Conservation (phyloP, 306 rosid species). For the Neltuma alba region DNA sequence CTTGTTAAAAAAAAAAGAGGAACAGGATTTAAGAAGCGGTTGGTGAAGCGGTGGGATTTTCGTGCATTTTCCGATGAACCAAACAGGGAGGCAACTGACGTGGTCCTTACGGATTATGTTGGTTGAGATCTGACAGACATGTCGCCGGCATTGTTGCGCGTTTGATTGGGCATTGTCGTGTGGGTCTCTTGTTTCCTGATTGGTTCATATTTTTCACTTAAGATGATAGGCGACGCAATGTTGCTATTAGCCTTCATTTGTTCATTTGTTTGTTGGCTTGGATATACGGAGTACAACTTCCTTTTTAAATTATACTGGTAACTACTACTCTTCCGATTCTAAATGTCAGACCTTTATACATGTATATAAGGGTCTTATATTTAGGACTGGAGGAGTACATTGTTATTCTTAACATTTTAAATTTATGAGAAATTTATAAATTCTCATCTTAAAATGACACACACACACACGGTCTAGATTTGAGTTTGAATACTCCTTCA, state of each 20-base stretch:
- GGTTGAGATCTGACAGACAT: constrained; percentile 27
- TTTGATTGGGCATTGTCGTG: constrained; percentile 15
- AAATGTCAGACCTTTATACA: too few species aligned
- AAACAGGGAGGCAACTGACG: constrained; percentile 5
- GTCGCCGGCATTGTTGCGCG: constrained; percentile 46
- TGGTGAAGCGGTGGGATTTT: neutral
- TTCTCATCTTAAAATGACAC: too few species aligned
- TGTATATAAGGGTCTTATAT: too few species aligned
- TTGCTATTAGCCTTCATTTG: neutral
- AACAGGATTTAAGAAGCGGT: constrained; percentile 13
- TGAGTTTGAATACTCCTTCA: too few species aligned
- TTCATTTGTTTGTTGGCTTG: too few species aligned
- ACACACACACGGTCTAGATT: too few species aligned
- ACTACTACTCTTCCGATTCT: too few species aligned
- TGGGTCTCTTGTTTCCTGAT: neutral
- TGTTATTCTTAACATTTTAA: too few species aligned
- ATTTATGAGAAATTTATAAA: too few species aligned
- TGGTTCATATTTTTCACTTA: neutral
- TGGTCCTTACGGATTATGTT: neutral
- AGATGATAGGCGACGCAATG: neutral
- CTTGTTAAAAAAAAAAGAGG: neutral
- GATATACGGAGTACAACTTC: too few species aligned
- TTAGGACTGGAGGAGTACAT: too few species aligned
- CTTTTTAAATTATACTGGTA: too few species aligned
- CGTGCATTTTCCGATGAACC: neutral